phyloP scores from a whole-genome alignment of 2,329 filamentous ascomycete species.

The Alternaria triticimaculans region DNA sequence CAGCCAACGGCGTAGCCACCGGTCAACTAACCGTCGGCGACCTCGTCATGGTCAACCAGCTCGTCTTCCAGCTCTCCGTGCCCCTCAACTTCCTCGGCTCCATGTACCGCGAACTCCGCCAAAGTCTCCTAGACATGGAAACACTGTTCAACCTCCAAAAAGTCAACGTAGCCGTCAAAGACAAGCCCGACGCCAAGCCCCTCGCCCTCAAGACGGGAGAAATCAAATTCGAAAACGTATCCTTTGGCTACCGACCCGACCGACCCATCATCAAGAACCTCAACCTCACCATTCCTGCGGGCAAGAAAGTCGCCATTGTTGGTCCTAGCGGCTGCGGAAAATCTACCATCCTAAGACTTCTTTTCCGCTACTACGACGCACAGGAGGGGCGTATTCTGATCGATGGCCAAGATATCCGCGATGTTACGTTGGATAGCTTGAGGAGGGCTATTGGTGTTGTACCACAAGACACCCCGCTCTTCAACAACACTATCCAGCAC shows the following conservation, averaged over 20 bases:
- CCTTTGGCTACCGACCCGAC: conserved; percentile 88
- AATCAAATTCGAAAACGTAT: conserved; percentile 93
- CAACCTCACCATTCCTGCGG: conserved; percentile 87
- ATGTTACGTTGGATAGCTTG: conserved; percentile 81
- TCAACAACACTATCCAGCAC: conserved; percentile 95
- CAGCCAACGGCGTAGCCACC: conserved; percentile 83
- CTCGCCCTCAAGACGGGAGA: conserved; percentile 80
- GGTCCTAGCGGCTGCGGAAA: conserved; percentile 96
- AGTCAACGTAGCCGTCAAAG: conserved; percentile 86
- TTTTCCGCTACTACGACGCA: conserved; percentile 95
- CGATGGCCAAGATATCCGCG: conserved; percentile 89
- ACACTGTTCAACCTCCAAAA: conserved; percentile 97
- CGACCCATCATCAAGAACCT: conserved; percentile 87
- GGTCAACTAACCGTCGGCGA: conserved; percentile 90
- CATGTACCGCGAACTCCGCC: conserved; percentile 92
- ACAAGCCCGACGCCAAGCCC: conserved; percentile 75
- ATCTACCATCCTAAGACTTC: conserved; percentile 85
- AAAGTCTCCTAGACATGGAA: conserved; percentile 97
- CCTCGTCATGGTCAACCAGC: conserved; percentile 97
- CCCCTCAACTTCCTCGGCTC: conserved; percentile 98
- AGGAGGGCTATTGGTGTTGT: conserved; percentile 90
- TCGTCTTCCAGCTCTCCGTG: conserved; percentile 96
- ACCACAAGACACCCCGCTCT: conserved; percentile 94
- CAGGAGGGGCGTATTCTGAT: conserved; percentile 85
- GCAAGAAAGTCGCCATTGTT: conserved; percentile 94